Evolutionary conservation across 2,329 filamentous ascomycete genomes (phyloP).

Genomic region (Biscogniauxia mediterranea): DNA sequence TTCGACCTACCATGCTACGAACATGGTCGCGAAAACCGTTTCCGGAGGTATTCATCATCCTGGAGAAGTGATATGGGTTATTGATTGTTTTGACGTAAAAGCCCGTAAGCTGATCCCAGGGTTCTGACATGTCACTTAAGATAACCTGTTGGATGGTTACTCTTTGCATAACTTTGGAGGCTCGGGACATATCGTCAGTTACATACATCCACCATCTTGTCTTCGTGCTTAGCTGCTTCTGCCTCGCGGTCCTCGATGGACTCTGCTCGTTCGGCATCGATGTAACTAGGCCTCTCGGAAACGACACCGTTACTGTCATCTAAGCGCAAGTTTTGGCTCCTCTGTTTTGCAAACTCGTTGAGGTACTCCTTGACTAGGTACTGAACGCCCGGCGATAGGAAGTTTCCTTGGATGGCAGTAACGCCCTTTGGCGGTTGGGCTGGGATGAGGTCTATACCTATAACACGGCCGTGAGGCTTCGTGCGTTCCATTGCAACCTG

Average conservation of each 20-base stretch:
- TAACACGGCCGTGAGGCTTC: slow-evolving; percentile 70
- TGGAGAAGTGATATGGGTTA: slow-evolving; percentile 75
- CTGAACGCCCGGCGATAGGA: slow-evolving; percentile 73
- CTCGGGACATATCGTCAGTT: slow-evolving; percentile 11
- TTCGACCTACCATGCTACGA: slow-evolving; percentile 78
- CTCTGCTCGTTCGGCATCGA: slow-evolving; percentile 60
- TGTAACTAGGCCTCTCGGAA: slow-evolving; percentile 54
- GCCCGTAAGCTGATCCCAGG: slow-evolving; percentile 80
- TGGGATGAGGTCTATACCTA: slow-evolving; percentile 93
- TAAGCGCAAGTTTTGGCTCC: background rate
- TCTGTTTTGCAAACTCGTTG: slow-evolving; percentile 40
- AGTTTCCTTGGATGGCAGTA: slow-evolving; percentile 94
- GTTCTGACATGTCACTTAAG: slow-evolving; percentile 98
- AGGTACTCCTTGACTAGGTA: slow-evolving; percentile 76
- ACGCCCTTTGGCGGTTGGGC: slow-evolving; percentile 87
- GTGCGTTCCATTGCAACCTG: slow-evolving; percentile 81
- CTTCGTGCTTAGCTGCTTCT: slow-evolving; percentile 37
- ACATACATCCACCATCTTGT: slow-evolving; percentile 69
- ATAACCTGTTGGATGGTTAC: slow-evolving; percentile 58
- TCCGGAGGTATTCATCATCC: slow-evolving; percentile 99
- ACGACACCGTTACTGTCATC: slow-evolving; percentile 29
- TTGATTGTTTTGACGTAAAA: slow-evolving; percentile 86
- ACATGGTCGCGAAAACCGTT: slow-evolving; percentile 83
- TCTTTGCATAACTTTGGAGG: background rate
- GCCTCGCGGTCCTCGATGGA: slow-evolving; percentile 32